Conservation (phyloP, 257 asterid genomes). For the Solanum lignicaule region DNA sequence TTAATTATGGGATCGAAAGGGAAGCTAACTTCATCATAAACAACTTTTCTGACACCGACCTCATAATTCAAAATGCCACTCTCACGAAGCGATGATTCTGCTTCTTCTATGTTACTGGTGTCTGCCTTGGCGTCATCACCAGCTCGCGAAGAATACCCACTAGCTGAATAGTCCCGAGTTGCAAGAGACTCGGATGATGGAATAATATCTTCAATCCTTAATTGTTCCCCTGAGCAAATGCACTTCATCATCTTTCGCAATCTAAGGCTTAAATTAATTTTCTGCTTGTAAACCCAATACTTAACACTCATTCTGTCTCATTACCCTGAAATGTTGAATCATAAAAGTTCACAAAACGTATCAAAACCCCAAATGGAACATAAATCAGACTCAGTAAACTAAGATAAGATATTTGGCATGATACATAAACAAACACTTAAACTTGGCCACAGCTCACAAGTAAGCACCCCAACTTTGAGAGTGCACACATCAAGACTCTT, state of each 20-base stretch:
- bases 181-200: slow-evolving; percentile 89
- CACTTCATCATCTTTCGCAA: slow-evolving; percentile 86
- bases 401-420: neutral
- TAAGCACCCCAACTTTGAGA: neutral
- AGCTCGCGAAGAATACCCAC: slow-evolving; percentile 76
- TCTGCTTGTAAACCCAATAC: slow-evolving; percentile 57
- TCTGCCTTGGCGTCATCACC: slow-evolving; percentile 69
- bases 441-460: neutral
- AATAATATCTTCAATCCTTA: slow-evolving; percentile 52
- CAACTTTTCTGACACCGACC: slow-evolving; percentile 29
- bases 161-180: slow-evolving; percentile 87
- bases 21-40: neutral
- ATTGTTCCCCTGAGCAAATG: slow-evolving; percentile 85
- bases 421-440: neutral
- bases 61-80: slow-evolving; percentile 82
- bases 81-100: slow-evolving; percentile 88
- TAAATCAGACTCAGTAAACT: neutral
- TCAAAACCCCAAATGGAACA: neutral
- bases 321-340: slow-evolving; percentile 25
- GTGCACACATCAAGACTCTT: neutral
- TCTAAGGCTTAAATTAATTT: slow-evolving; percentile 26
- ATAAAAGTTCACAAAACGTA: neutral
- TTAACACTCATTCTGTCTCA: slow-evolving; percentile 75
- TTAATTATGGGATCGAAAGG: neutral
- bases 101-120: slow-evolving; percentile 85